Conservation (phyloP, 202 grass and related monocot species). For the Carex sylvatica region DNA sequence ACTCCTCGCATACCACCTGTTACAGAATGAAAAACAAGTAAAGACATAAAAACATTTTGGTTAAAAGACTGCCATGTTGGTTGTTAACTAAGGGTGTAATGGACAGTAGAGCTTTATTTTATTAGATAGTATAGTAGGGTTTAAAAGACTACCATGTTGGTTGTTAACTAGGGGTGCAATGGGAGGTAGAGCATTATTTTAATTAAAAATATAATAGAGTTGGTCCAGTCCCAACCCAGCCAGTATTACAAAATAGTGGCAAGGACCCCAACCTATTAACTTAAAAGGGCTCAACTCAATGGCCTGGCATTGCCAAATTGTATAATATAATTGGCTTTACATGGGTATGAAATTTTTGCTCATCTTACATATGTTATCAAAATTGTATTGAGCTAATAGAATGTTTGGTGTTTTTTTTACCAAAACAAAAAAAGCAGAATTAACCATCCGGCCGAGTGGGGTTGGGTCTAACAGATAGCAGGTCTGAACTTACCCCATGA, state of each 20-base stretch:
- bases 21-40: constrained; percentile 11
- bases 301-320: neutral
- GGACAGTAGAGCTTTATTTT: constrained; percentile 15
- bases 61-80: neutral
- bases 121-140: neutral
- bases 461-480: neutral
- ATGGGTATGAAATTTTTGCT: neutral
- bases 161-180: neutral
- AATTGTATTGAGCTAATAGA: neutral
- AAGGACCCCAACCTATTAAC: neutral
- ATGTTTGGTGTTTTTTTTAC: neutral
- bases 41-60: neutral
- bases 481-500: neutral
- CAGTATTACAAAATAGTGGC: neutral
- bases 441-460: neutral
- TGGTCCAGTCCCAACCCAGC: neutral
- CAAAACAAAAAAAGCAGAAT: neutral
- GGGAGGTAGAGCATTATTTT: constrained; percentile 15
- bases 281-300: neutral
- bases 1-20: constrained; percentile 94
- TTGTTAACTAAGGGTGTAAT: neutral
- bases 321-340: neutral
- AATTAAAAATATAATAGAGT: constrained; percentile 9
- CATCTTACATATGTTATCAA: neutral
- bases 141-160: neutral